Conservation (phyloP, 371 early-diverging fungal genomes). For the Haplosporangium sp. region DNA sequence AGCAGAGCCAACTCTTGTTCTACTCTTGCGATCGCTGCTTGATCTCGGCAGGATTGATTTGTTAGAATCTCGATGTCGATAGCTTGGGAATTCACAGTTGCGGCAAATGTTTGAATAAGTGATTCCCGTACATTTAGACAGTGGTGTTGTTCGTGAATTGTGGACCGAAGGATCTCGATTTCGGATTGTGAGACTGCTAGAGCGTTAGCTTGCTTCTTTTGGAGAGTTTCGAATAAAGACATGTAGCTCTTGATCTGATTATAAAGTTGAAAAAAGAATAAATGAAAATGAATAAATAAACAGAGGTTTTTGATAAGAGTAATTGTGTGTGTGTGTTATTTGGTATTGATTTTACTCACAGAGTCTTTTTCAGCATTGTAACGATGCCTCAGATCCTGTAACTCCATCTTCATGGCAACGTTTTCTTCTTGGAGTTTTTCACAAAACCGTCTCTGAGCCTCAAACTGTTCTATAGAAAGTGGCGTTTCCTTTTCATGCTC, state of each 20-base stretch:
- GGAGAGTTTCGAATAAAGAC: slow-evolving; percentile 49
- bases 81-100: slow-evolving; percentile 29
- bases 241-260: slow-evolving; percentile 48
- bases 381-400: slow-evolving; percentile 30
- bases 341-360: slow-evolving; percentile 14
- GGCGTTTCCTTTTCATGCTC: neutral
- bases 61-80: slow-evolving; percentile 32
- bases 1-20: slow-evolving; percentile 44
- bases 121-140: slow-evolving; percentile 35
- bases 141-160: slow-evolving; percentile 5
- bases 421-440: slow-evolving; percentile 43
- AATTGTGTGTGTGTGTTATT: too few relatives aligned
- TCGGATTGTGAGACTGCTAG: slow-evolving; percentile 40
- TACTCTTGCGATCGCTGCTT: slow-evolving; percentile 19
- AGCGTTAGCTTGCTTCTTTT: slow-evolving; percentile 52
- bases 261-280: neutral
- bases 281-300: neutral
- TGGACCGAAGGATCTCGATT: slow-evolving; percentile 18
- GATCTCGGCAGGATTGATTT: slow-evolving; percentile 17
- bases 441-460: slow-evolving; percentile 22
- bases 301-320: neutral
- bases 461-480: slow-evolving; percentile 15
- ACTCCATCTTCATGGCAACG: slow-evolving; percentile 29
- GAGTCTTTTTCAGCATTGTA: slow-evolving; percentile 37
- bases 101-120: slow-evolving; percentile 22